phyloP scores from a whole-genome alignment of 352 stramenopile species.

The Phytophthora pluvialis region DNA sequence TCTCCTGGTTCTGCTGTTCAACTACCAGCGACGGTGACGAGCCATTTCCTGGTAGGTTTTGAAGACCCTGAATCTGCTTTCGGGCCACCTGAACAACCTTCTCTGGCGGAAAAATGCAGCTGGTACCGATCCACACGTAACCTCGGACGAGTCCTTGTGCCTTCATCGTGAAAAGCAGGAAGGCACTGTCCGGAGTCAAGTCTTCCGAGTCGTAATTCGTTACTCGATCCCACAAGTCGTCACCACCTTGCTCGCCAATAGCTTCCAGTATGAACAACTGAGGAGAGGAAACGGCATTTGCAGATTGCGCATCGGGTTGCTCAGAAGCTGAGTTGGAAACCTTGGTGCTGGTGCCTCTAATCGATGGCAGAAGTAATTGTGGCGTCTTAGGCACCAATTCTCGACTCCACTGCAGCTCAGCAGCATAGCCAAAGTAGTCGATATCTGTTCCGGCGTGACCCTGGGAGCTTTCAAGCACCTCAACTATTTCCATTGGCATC shows the following conservation, averaged over 20 bases:
- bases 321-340: neutral
- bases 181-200: slow-evolving; percentile 36
- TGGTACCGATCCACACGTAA: slow-evolving; percentile 55
- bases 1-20: slow-evolving; percentile 48
- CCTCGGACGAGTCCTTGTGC: neutral
- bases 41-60: neutral
- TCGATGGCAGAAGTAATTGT: neutral
- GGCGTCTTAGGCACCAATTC: neutral
- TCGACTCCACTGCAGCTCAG: slow-evolving; percentile 45
- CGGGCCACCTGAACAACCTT: slow-evolving; percentile 28
- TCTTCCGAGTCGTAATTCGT: slow-evolving; percentile 74
- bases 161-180: slow-evolving; percentile 41
- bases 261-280: slow-evolving; percentile 52
- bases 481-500: slow-evolving; percentile 8
- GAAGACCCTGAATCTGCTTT: slow-evolving; percentile 17
- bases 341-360: neutral
- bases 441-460: slow-evolving; percentile 8
- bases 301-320: neutral
- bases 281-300: slow-evolving; percentile 10
- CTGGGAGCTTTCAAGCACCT: slow-evolving; percentile 9
- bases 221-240: slow-evolving; percentile 51
- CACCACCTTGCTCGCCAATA: slow-evolving; percentile 4
- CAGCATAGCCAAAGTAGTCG: slow-evolving; percentile 48
- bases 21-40: slow-evolving; percentile 11
- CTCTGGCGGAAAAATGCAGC: slow-evolving; percentile 12